Conservation (phyloP, 106 monocot genomes). For the Platanthera zijinensis region DNA sequence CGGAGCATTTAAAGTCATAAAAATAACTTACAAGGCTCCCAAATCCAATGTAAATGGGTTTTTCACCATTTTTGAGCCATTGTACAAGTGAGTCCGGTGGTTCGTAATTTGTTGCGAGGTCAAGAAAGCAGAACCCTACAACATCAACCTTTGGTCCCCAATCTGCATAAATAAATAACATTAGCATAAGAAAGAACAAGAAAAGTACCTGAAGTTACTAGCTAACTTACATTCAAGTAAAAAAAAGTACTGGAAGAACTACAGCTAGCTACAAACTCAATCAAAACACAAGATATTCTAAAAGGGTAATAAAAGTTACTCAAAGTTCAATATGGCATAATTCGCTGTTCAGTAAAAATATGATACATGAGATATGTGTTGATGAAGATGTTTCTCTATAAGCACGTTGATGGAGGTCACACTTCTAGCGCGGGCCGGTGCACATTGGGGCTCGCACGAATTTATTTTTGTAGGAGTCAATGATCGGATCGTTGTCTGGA, state of each 20-base stretch:
- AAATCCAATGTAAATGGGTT: slow-evolving; percentile 89
- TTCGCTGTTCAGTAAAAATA: neutral
- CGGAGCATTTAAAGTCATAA: neutral
- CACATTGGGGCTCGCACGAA: too few relatives aligned
- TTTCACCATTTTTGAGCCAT: slow-evolving; percentile 68
- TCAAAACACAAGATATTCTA: neutral
- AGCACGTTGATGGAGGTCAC: neutral
- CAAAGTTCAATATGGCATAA: neutral
- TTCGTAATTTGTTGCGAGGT: slow-evolving; percentile 76
- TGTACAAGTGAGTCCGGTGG: slow-evolving; percentile 55
- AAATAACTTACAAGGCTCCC: slow-evolving; percentile 75
- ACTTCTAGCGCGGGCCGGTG: too few relatives aligned
- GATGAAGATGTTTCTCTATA: neutral
- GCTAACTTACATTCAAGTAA: neutral
- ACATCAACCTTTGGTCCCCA: slow-evolving; percentile 84
- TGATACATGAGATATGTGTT: neutral
- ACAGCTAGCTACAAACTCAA: neutral
- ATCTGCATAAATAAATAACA: slow-evolving; percentile 26
- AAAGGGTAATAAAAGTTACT: neutral
- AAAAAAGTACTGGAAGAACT: neutral
- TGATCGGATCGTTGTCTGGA: too few relatives aligned
- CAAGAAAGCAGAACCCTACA: slow-evolving; percentile 89
- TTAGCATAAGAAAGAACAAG: neutral
- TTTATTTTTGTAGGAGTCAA: too few relatives aligned
- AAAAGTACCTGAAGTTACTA: neutral